Conservation (phyloP, 495 filamentous ascomycete species). For the Podospora appendiculata region DNA sequence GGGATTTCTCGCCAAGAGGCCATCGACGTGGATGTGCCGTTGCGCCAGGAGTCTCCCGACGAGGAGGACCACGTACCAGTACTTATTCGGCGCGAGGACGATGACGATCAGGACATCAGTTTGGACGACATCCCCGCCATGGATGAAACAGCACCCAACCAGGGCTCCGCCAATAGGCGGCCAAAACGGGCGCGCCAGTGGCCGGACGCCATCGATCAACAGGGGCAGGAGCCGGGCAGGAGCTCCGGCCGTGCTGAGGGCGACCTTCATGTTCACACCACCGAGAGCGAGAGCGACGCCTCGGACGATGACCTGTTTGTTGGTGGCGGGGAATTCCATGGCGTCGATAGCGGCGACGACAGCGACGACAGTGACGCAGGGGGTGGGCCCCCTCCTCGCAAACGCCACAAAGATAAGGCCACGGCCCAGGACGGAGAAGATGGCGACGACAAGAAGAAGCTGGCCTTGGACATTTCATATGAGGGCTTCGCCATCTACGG, state of each 20-base stretch:
- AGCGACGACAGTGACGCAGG: constrained; percentile 17
- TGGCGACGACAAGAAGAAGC: constrained; percentile 83
- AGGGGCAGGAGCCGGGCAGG: constrained; percentile 13
- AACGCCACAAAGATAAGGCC: constrained; percentile 38
- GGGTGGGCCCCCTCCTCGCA: constrained; percentile 29
- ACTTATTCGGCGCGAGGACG: too few species aligned
- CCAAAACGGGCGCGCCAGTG: constrained; percentile 16
- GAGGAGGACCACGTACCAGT: too few species aligned
- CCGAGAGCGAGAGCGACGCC: constrained; percentile 9
- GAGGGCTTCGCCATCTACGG: constrained; percentile 95
- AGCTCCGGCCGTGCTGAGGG: constrained; percentile 13
- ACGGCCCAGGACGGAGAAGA: constrained; percentile 23
- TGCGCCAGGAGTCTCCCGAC: constrained; percentile 3
- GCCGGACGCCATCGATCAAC: constrained; percentile 1
- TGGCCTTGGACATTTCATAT: constrained; percentile 74
- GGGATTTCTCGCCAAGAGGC: constrained; percentile 45
- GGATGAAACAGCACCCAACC: constrained; percentile 24
- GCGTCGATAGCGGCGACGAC: constrained; percentile 9
- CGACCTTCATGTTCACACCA: constrained; percentile 8
- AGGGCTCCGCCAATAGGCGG: constrained; percentile 22
- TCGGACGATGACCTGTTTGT: constrained; percentile 30
- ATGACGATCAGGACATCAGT: constrained; percentile 27
- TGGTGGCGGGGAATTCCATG: background rate
- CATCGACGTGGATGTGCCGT: constrained; percentile 36
- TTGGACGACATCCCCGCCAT: constrained; percentile 37